phyloP scores from a whole-genome alignment of 169 alveolate species.

The Pseudocohnilembus persalinus region DNA sequence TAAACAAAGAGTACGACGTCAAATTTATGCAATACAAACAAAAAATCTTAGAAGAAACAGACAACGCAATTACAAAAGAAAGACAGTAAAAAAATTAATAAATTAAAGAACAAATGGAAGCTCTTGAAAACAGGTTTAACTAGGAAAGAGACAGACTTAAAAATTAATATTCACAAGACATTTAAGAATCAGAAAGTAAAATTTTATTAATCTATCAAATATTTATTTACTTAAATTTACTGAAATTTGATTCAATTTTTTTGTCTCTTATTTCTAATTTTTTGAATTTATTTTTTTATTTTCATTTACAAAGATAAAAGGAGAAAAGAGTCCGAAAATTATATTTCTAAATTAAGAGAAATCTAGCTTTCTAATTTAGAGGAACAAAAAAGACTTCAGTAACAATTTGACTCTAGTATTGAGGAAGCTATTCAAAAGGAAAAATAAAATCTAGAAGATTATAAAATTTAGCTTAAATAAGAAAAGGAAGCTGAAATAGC shows the following conservation, averaged over 20 bases:
- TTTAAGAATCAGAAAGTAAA: slow-evolving; percentile 71
- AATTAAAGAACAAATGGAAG: slow-evolving; percentile 63
- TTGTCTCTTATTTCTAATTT: too few relatives aligned
- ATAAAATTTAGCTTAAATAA: slow-evolving; percentile 43
- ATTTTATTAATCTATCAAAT: too few relatives aligned
- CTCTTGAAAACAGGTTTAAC: slow-evolving; percentile 66
- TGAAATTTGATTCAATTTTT: too few relatives aligned
- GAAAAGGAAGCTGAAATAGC: slow-evolving; percentile 64
- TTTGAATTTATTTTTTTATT: too few relatives aligned
- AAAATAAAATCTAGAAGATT: slow-evolving; percentile 54
- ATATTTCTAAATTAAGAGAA: slow-evolving; percentile 30
- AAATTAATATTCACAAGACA: slow-evolving; percentile 58
- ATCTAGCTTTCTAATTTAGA: slow-evolving; percentile 35
- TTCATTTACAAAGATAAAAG: too few relatives aligned
- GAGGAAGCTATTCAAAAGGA: slow-evolving; percentile 53
- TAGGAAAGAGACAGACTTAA: slow-evolving; percentile 75
- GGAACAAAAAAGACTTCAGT: slow-evolving; percentile 55
- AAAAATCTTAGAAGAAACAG: slow-evolving; percentile 65
- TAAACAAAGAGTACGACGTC: slow-evolving; percentile 70
- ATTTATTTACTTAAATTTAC: too few relatives aligned
- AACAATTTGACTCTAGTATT: slow-evolving; percentile 52
- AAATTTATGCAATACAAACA: slow-evolving; percentile 63
- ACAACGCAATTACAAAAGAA: slow-evolving; percentile 67
- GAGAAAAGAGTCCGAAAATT: slow-evolving; percentile 51
- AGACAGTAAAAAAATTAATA: slow-evolving; percentile 58